Conservation (phyloP, 2,329 filamentous ascomycete species). For the Ophiosphaerella herpotricha region DNA sequence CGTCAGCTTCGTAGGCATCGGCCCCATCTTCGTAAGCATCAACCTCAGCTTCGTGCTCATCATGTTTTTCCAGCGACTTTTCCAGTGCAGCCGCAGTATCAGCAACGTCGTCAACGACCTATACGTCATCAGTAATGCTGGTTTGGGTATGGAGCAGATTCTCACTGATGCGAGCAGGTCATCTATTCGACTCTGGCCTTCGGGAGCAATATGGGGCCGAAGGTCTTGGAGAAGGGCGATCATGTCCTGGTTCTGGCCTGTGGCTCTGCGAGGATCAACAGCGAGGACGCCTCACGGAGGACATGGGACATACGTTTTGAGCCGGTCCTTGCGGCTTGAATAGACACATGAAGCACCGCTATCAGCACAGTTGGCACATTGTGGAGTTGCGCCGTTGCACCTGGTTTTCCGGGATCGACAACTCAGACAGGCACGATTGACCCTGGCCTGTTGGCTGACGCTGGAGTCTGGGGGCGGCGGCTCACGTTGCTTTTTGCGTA, state of each 20-base stretch:
- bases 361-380: constrained; percentile 40
- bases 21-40: neutral
- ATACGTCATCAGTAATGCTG: constrained; percentile 1
- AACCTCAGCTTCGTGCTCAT: constrained; percentile 2
- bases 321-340: constrained; percentile 40
- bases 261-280: constrained; percentile 24
- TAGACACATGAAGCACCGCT: constrained; percentile 38
- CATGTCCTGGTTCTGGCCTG: constrained; percentile 35
- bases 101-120: constrained; percentile 24
- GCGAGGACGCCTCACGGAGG: neutral
- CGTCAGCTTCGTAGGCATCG: neutral
- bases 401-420: constrained; percentile 46
- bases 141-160: neutral
- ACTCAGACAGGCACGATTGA: constrained; percentile 37
- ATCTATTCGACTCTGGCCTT: constrained; percentile 23
- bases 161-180: constrained; percentile 22
- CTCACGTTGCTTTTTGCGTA: constrained; percentile 22
- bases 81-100: constrained; percentile 20
- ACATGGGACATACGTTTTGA: constrained; percentile 35
- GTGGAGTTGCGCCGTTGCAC: constrained; percentile 42
- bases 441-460: constrained; percentile 22
- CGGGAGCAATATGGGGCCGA: constrained; percentile 10
- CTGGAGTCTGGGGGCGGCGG: constrained; percentile 14
- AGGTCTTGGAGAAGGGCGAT: constrained; percentile 30
- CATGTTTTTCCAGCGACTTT: constrained; percentile 15